Conservation (phyloP, 805 yeast genomes). For the Wickerhamiella shivajii region DNA sequence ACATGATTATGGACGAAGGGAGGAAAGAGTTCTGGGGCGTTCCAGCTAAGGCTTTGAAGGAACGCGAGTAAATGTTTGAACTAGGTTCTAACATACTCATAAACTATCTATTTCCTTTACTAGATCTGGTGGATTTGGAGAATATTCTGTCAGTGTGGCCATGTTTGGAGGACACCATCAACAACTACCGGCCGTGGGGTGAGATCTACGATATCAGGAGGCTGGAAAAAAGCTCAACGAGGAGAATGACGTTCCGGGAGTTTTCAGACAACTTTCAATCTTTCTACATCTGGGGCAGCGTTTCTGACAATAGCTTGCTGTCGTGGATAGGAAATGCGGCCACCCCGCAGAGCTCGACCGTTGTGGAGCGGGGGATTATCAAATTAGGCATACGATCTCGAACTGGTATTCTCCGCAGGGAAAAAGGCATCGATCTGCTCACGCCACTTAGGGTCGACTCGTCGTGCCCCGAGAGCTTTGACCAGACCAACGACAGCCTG, state of each 20-base stretch:
- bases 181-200: constrained; percentile 5
- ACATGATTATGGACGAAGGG: too few relatives aligned
- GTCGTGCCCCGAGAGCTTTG: not conserved
- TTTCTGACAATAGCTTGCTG: constrained; percentile 2
- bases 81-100: not conserved
- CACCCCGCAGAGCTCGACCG: not conserved
- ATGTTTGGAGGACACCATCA: not conserved
- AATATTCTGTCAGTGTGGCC: constrained; percentile 1
- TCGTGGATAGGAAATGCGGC: not conserved
- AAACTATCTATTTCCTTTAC: constrained; percentile 2
- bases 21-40: too few relatives aligned
- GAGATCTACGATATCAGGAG: not conserved
- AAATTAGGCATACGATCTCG: not conserved
- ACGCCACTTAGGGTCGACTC: constrained; percentile 6
- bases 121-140: constrained; percentile 1
- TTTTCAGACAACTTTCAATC: constrained; percentile 4
- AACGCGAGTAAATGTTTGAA: too few relatives aligned
- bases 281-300: constrained; percentile 5
- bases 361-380: constrained; percentile 1
- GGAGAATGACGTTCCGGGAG: constrained; percentile 1
- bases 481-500: not conserved
- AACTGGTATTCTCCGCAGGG: constrained; percentile 3
- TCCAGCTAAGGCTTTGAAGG: too few relatives aligned
- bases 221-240: constrained; percentile 1
- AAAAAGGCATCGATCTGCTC: constrained; percentile 3